phyloP scores from a whole-genome alignment of 768 basidiomycete species.

The Mycena haematopus region DNA sequence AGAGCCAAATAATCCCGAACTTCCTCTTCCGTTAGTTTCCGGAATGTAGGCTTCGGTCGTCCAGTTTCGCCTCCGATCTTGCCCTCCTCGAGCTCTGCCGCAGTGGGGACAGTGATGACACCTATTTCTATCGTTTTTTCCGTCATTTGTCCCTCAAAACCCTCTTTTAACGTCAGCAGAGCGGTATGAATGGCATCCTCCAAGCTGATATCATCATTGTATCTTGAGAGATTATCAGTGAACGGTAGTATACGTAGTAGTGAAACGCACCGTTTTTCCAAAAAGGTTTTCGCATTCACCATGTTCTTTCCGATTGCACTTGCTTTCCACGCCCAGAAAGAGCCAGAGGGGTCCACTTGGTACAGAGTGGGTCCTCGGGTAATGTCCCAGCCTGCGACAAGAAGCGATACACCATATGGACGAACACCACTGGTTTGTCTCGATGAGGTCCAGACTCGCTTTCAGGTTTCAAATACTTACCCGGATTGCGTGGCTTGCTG shows the following conservation, averaged over 20 bases:
- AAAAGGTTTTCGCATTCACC: slow-evolving; percentile 99
- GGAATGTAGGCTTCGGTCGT: slow-evolving; percentile 85
- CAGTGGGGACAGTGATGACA: slow-evolving; percentile 88
- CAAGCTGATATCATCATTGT: slow-evolving; percentile 98
- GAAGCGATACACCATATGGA: slow-evolving; percentile 96
- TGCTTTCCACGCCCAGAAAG: slow-evolving; percentile 99
- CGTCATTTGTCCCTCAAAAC: slow-evolving; percentile 99
- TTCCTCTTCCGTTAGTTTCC: slow-evolving; percentile 96
- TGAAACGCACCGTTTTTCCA: slow-evolving; percentile 89
- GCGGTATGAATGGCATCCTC: slow-evolving; percentile 99
- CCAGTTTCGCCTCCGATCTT: slow-evolving; percentile 73
- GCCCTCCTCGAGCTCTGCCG: slow-evolving; percentile 70
- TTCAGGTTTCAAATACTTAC: slow-evolving; percentile 52
- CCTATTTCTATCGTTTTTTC: slow-evolving; percentile 99
- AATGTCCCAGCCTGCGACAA: slow-evolving; percentile 96
- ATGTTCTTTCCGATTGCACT: slow-evolving; percentile 99
- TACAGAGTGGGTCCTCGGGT: slow-evolving; percentile 96
- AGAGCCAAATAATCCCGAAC: slow-evolving; percentile 93
- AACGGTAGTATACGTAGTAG: slow-evolving; percentile 23
- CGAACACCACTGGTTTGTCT: slow-evolving; percentile 84
- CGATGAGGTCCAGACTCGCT: slow-evolving; percentile 37
- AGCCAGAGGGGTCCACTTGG: slow-evolving; percentile 98
- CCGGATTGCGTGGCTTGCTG: slow-evolving; percentile 99
- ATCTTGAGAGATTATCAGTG: slow-evolving; percentile 57
- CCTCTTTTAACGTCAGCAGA: slow-evolving; percentile 95